Conservation (phyloP, 169 alveolate species). For the Blepharisma undulans region DNA sequence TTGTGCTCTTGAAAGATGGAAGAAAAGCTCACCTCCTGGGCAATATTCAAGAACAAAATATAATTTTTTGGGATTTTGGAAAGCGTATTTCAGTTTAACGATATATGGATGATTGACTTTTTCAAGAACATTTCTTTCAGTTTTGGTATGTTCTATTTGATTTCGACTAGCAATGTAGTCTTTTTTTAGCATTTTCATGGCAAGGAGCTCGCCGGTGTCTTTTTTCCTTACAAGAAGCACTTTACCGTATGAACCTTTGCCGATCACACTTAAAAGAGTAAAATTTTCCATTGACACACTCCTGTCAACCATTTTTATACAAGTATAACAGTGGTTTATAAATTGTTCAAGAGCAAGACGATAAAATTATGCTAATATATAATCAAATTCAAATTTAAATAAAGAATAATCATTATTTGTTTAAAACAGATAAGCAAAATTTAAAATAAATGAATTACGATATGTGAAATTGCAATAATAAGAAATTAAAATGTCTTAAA, state of each 20-base stretch:
- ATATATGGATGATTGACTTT: slow-evolving; percentile 85
- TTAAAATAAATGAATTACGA: no score
- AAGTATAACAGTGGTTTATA: not conserved
- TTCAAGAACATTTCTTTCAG: slow-evolving; percentile 85
- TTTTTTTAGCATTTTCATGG: slow-evolving; percentile 89
- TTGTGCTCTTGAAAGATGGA: slow-evolving; percentile 79
- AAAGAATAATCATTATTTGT: no score
- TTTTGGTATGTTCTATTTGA: slow-evolving; percentile 80
- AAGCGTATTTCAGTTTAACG: slow-evolving; percentile 86
- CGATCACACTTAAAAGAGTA: slow-evolving; percentile 61
- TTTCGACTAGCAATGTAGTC: slow-evolving; percentile 76
- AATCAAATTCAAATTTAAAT: no score
- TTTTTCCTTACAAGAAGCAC: slow-evolving; percentile 84
- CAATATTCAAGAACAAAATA: slow-evolving; percentile 89
- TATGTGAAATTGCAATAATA: no score
- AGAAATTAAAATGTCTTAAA: no score
- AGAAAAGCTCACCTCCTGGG: slow-evolving; percentile 91
- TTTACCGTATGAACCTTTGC: slow-evolving; percentile 77
- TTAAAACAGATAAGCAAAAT: no score
- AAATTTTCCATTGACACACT: slow-evolving; percentile 4
- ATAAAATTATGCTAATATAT: no score
- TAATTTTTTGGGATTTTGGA: slow-evolving; percentile 81
- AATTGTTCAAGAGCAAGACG: not conserved
- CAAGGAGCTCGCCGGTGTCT: slow-evolving; percentile 80
- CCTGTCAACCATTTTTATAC: not conserved